These are phyloP conservation scores for Pyrenula massariospora DNA, from an alignment of 495 filamentous ascomycete genomes.

Conservation along the genomic window DNA sequence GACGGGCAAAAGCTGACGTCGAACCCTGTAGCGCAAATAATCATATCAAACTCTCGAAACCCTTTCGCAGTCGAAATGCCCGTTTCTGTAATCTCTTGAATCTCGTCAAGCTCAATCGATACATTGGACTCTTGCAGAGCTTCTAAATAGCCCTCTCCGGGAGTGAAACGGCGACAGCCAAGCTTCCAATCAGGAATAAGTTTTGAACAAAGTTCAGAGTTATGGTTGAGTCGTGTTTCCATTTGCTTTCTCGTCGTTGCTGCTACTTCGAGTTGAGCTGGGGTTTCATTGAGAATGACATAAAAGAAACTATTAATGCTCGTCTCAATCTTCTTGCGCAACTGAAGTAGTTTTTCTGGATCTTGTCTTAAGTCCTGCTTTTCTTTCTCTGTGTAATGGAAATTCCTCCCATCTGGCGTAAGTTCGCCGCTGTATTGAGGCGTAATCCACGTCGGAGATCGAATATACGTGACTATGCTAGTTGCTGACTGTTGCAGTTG, in stretches of 20 bases:
- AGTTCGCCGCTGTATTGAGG: not conserved
- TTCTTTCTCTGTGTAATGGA: slow-evolving; percentile 22
- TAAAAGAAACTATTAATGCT: slow-evolving; percentile 19
- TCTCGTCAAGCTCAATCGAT: slow-evolving; percentile 8
- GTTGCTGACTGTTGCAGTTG: slow-evolving; percentile 30
- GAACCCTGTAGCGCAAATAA: slow-evolving; percentile 41
- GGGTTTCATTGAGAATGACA: not conserved
- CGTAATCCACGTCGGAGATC: slow-evolving; percentile 6
- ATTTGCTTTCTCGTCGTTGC: slow-evolving; percentile 9
- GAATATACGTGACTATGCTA: slow-evolving; percentile 18
- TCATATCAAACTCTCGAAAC: slow-evolving; percentile 24
- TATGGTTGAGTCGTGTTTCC: slow-evolving; percentile 21
- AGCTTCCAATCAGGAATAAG: slow-evolving; percentile 26
- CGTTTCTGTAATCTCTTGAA: slow-evolving; percentile 12
- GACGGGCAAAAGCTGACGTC: slow-evolving; percentile 30
- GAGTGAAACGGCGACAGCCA: slow-evolving; percentile 31
- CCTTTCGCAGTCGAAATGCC: slow-evolving; percentile 23
- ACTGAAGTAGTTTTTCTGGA: slow-evolving; percentile 13
- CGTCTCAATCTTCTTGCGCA: slow-evolving; percentile 27
- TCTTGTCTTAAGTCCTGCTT: slow-evolving; percentile 7
- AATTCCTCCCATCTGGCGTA: not conserved
- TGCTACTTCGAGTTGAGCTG: not conserved
- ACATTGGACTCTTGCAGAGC: slow-evolving; percentile 17
- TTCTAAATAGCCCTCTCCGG: slow-evolving; percentile 25
- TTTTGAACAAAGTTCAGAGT: slow-evolving; percentile 18